A percentile compares a stretch with the other conserved stretches of the same genome.
Conservation (phyloP, 768 basidiomycete genomes). For the Mycena epipterygia region DNA sequence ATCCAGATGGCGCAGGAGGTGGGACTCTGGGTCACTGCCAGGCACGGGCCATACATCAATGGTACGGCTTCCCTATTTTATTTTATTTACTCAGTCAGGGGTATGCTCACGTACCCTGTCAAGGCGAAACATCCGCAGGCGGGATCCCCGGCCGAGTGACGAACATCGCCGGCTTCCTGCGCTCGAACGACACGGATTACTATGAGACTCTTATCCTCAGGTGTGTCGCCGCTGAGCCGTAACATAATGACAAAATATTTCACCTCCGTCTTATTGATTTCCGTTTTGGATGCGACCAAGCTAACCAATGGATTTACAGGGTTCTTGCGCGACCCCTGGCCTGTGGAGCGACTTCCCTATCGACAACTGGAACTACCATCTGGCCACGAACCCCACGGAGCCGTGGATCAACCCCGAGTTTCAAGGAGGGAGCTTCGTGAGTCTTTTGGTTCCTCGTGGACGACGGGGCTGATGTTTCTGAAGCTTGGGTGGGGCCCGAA, state of each 20-base stretch:
- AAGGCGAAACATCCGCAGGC: constrained; percentile 29
- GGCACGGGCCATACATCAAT: constrained; percentile 28
- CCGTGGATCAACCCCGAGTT: constrained; percentile 25
- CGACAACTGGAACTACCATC: constrained; percentile 31
- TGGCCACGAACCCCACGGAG: constrained; percentile 24
- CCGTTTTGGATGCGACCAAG: neutral
- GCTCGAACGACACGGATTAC: constrained; percentile 30
- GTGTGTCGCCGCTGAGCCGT: neutral
- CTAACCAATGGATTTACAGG: neutral
- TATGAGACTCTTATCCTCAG: constrained; percentile 28
- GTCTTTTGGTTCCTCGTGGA: constrained; percentile 5
- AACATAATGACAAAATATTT: neutral
- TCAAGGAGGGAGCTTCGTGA: constrained; percentile 29
- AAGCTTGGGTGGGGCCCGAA: constrained; percentile 31
- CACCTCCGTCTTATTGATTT: neutral
- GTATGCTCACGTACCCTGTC: neutral
- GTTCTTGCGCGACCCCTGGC: constrained; percentile 29
- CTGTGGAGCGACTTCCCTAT: constrained; percentile 28
- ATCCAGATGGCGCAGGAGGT: constrained; percentile 27
- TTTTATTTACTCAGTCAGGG: neutral
- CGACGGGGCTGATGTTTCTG: neutral
- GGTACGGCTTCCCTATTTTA: neutral
- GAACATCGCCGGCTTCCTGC: constrained; percentile 30
- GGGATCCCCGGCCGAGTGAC: constrained; percentile 30
- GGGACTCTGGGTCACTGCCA: constrained; percentile 26